Conservation (phyloP, 1,284 basidiomycete species). For the Cystobasidium pallidum region DNA sequence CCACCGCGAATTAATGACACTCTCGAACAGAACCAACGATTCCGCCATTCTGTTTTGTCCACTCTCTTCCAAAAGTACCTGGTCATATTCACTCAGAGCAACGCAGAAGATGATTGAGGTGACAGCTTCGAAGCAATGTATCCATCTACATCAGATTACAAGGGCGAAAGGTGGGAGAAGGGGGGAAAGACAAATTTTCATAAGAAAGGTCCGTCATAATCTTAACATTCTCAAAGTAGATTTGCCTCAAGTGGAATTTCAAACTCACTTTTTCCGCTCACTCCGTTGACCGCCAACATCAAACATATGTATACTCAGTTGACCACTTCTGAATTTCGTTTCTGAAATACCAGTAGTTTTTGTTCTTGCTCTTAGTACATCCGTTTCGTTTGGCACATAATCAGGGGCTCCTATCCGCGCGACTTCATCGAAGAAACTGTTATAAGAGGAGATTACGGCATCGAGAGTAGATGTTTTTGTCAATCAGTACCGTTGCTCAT, state of each 20-base stretch:
- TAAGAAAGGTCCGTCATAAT: not conserved
- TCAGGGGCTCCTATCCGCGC: slow-evolving; percentile 75
- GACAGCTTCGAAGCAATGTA: slow-evolving; percentile 59
- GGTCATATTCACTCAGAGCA: slow-evolving; percentile 84
- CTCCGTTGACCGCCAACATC: slow-evolving; percentile 89
- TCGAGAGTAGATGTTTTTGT: too few species aligned
- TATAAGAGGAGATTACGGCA: not conserved
- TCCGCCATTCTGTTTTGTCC: slow-evolving; percentile 97
- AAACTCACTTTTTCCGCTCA: slow-evolving; percentile 88
- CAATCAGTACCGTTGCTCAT: too few species aligned
- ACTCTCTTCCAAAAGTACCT: slow-evolving; percentile 89
- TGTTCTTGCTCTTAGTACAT: slow-evolving; percentile 83
- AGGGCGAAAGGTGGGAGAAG: not conserved
- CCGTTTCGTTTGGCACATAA: slow-evolving; percentile 84
- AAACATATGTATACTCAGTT: slow-evolving; percentile 70
- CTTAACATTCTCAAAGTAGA: not conserved
- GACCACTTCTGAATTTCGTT: slow-evolving; percentile 63
- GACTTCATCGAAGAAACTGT: slow-evolving; percentile 85
- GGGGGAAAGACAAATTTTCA: not conserved
- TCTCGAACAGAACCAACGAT: slow-evolving; percentile 88
- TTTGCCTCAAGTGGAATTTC: too few species aligned
- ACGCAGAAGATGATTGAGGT: slow-evolving; percentile 86
- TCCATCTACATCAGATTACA: slow-evolving; percentile 50
- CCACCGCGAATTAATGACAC: slow-evolving; percentile 97
- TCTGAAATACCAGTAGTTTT: slow-evolving; percentile 94